These are phyloP conservation scores for Tetrahymena malaccensis DNA, from an alignment of 73 alveolate species.

Conservation along the genomic window DNA sequence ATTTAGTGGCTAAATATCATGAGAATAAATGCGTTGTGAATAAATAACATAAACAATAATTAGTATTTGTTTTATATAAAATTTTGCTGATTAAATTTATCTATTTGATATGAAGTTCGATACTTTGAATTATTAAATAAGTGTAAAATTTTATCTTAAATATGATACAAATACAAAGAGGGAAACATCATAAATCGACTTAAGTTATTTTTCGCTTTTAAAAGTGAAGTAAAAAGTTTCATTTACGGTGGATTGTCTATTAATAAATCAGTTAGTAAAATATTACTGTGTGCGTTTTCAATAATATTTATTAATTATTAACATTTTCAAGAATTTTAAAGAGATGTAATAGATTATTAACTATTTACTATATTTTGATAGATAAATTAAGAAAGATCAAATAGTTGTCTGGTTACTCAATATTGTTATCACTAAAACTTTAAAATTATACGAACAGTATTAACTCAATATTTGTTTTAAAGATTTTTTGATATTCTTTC, in stretches of 20 bases:
- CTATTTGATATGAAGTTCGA: background rate
- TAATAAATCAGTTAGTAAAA: no score
- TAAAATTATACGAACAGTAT: background rate
- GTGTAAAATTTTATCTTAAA: no score
- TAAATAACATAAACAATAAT: no score
- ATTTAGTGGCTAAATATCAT: no score
- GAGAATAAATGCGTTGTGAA: background rate
- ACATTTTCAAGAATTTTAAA: background rate
- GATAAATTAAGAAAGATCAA: no score
- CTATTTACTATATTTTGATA: background rate
- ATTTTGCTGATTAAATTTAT: no score
- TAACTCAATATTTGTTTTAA: background rate
- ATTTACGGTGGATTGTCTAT: background rate
- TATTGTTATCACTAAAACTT: no score
- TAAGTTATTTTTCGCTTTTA: background rate
- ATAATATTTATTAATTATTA: no score
- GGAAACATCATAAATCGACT: no score
- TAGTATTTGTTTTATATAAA: no score
- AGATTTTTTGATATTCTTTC: background rate
- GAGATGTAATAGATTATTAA: background rate
- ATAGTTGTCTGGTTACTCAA: background rate
- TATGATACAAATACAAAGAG: background rate
- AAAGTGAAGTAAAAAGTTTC: background rate
- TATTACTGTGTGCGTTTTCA: background rate
- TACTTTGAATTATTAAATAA: no score